Base-by-base conservation (phyloP, 2,329 filamentous ascomycete genomes). In the Fusarium sp. region DNA sequence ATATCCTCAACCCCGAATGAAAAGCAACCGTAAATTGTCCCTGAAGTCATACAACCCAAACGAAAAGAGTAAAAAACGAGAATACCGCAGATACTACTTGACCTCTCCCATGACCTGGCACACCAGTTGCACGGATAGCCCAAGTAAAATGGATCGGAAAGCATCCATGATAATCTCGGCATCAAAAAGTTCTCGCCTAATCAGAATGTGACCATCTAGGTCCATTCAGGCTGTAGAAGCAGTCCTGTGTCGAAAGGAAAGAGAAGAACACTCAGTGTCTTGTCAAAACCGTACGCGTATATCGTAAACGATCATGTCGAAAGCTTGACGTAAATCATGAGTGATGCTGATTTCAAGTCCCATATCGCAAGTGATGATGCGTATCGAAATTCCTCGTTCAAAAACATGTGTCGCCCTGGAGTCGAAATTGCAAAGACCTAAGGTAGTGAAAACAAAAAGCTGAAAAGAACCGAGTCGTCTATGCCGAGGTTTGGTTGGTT, bases 31-130 rank as follows among this genome's bases (percentile, higher is more conserved):
- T 64, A 73, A 76, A 70, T 65, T 70, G 67, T 69, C 70, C 75
- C 75, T 60, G 64, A 75, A 78, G 57, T 79, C 78, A 76, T 80
- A 78, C 77, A 78, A 75, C 72, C 66, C 68, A 60, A 72, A 71
- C 68, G 56, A 70, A 56, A 64, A 52, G 54, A 64, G 67, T 60
- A 54, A 57, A 63, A 68, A 71, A 67, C 32, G 64, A 58, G 64
- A 45, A 39, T 23, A 43, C 23, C 50, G 25, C 35, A 45, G 18
- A 32, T 45, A n/a, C 58, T 52, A 30, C 37, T 23, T 41, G 23
- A 13, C 37, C 41, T 59, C 18, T 37, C 64, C 35, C 43, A 27
- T 32, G n/a, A 5, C 25, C 30, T 37, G n/a, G 35, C 35, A 62
- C 27, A 41, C 45, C 35, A 45, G 30, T 56, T 34, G 34, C 10